phyloP scores from a whole-genome alignment of 371 early-diverging fungal genomes.

The Capillidium heterosporum region DNA sequence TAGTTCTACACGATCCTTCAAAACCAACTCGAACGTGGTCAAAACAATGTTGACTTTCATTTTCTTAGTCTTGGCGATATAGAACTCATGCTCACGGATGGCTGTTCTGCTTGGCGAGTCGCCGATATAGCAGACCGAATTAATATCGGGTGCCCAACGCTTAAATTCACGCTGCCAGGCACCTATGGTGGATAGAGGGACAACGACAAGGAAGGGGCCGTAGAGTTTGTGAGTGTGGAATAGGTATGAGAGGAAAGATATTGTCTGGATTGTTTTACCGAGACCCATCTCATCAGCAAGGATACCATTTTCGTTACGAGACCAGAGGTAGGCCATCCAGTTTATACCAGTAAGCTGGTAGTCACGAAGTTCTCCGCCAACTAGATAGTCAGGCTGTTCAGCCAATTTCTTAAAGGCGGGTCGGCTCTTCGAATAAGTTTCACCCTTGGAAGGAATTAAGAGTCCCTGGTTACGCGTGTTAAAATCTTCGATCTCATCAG shows the following conservation, averaged over 20 bases:
- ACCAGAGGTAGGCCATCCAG: slow-evolving; percentile 99
- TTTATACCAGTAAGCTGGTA: slow-evolving; percentile 96
- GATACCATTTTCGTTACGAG: slow-evolving; percentile 85
- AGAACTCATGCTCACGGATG: slow-evolving; percentile 87
- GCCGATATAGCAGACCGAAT: slow-evolving; percentile 78
- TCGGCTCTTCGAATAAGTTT: slow-evolving; percentile 27
- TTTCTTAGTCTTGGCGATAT: slow-evolving; percentile 18
- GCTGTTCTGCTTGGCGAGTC: slow-evolving; percentile 58
- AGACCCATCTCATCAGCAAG: slow-evolving; percentile 90
- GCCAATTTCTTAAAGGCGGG: slow-evolving; percentile 56
- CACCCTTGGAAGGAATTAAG: slow-evolving; percentile 50
- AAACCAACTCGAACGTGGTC: slow-evolving; percentile 87
- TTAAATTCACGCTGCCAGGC: slow-evolving; percentile 89
- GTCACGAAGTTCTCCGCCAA: slow-evolving; percentile 83
- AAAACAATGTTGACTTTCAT: slow-evolving; percentile 81
- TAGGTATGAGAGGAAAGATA: slow-evolving; percentile 88
- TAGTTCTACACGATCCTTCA: slow-evolving; percentile 69
- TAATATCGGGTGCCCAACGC: slow-evolving; percentile 88
- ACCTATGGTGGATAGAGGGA: slow-evolving; percentile 85
- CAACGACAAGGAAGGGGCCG: slow-evolving; percentile 92
- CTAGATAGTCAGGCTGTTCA: slow-evolving; percentile 64
- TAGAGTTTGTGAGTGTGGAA: slow-evolving; percentile 64
- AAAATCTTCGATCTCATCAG: slow-evolving; percentile 68
- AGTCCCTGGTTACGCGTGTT: slow-evolving; percentile 54
- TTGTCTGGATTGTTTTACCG: slow-evolving; percentile 98